Conservation (phyloP, 495 filamentous ascomycete species). For the Neurospora sp. region DNA sequence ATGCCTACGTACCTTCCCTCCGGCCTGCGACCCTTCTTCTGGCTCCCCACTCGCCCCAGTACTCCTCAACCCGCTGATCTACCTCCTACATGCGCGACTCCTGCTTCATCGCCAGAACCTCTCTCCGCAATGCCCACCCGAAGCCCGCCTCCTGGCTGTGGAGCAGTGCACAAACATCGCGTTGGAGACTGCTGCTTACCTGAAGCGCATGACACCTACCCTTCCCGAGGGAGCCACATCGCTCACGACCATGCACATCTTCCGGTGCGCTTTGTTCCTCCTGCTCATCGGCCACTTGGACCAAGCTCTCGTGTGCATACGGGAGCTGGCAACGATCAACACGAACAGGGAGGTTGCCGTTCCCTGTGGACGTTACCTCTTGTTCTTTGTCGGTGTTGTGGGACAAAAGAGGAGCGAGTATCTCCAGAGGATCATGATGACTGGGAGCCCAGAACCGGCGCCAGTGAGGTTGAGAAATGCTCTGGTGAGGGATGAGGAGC, state of each 20-base stretch:
- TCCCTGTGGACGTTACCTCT: conserved; percentile 71
- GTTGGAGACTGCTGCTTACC: conserved; percentile 64
- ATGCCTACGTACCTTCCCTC: conserved; percentile 66
- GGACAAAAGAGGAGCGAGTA: conserved; percentile 46
- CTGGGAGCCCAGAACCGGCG: conserved; percentile 4
- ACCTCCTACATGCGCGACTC: conserved; percentile 74
- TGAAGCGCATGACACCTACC: conserved; percentile 49
- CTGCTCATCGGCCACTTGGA: conserved; percentile 63
- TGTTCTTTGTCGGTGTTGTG: conserved; percentile 70
- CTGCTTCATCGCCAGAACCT: conserved; percentile 90
- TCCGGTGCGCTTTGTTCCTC: conserved; percentile 78
- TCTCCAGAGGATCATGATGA: conserved; percentile 3
- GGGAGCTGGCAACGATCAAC: conserved; percentile 57
- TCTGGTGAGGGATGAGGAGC: conserved; percentile 76
- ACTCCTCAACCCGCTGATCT: conserved; percentile 59
- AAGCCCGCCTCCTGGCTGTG: conserved; percentile 58
- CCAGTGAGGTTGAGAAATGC: conserved; percentile 29
- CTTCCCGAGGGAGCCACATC: conserved; percentile 35
- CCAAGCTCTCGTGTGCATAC: conserved; percentile 61
- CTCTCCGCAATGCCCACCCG: conserved; percentile 54
- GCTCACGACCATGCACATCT: conserved; percentile 71
- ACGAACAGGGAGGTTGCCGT: conserved; percentile 60
- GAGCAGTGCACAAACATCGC: conserved; percentile 67
- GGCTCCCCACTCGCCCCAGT: conserved; percentile 60
- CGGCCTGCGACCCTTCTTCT: conserved; percentile 55